phyloP scores from a whole-genome alignment of 257 asterid species.

The Paulownia fortunei region DNA sequence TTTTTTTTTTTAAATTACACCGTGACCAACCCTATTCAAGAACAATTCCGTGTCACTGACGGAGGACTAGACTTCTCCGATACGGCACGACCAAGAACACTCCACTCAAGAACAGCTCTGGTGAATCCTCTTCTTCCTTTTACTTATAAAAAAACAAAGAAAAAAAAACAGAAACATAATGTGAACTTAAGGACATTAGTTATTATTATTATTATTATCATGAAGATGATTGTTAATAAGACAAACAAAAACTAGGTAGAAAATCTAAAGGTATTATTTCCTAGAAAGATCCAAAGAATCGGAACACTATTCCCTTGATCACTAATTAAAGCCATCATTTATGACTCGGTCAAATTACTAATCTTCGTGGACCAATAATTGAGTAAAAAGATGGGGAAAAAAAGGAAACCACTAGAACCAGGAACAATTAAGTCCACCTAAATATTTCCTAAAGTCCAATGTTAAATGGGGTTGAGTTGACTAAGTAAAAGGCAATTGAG shows the following conservation, averaged over 20 bases:
- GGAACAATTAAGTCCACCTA: constrained; percentile 29
- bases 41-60: no score
- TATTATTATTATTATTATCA: neutral
- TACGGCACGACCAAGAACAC: no score
- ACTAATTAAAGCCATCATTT: constrained; percentile 28
- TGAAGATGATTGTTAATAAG: neutral
- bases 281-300: neutral
- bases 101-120: no score
- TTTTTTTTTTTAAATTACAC: no score
- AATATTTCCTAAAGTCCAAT: neutral
- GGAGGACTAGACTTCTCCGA: no score
- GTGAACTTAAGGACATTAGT: neutral
- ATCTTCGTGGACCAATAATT: constrained; percentile 15
- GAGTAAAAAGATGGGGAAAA: neutral
- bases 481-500: neutral
- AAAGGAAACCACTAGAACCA: constrained; percentile 8
- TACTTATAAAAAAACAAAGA: neutral
- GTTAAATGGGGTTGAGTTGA: constrained; percentile 17
- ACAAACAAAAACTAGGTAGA: neutral
- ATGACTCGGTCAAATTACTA: constrained; percentile 34
- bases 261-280: neutral
- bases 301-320: neutral
- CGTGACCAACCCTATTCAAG: no score
- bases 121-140: no score
- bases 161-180: no score